Percentiles rank a stretch among this genome's conserved stretches.
phyloP scores from a whole-genome alignment of 1,139 yeast genomes.

The Ogataea hybrid region DNA sequence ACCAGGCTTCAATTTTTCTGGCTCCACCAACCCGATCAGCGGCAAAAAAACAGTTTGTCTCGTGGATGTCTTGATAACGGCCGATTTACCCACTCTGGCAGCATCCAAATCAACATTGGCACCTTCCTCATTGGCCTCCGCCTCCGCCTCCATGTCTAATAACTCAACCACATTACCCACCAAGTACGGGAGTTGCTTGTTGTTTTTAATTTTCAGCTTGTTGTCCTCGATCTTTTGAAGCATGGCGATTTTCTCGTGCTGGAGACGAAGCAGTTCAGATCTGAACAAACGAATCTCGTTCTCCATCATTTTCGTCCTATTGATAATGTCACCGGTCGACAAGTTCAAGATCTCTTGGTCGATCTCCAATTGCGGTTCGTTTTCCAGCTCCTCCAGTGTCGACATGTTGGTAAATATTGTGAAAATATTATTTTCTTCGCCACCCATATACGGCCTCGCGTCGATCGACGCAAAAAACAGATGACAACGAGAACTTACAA shows the following conservation, averaged over 20 bases:
- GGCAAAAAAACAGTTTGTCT: slow-evolving; percentile 97
- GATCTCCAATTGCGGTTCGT: slow-evolving; percentile 46
- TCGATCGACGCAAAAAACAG: slow-evolving; percentile 7
- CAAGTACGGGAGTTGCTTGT: slow-evolving; percentile 91
- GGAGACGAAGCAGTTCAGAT: slow-evolving; percentile 84
- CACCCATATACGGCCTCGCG: slow-evolving; percentile 12
- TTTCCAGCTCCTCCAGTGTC: slow-evolving; percentile 66
- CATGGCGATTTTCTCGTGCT: slow-evolving; percentile 93
- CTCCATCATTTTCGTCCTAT: slow-evolving; percentile 84
- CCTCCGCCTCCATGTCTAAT: slow-evolving; percentile 83
- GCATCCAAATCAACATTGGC: slow-evolving; percentile 95
- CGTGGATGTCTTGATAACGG: slow-evolving; percentile 95
- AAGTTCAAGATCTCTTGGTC: slow-evolving; percentile 81
- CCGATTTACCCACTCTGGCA: slow-evolving; percentile 91
- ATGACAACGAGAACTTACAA: not conserved
- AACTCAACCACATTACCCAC: slow-evolving; percentile 98
- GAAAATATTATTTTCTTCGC: slow-evolving; percentile 9
- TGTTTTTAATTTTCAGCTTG: slow-evolving; percentile 93
- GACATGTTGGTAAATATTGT: slow-evolving; percentile 42
- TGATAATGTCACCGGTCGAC: slow-evolving; percentile 79
- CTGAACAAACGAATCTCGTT: slow-evolving; percentile 96
- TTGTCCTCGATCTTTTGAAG: slow-evolving; percentile 92
- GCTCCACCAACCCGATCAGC: slow-evolving; percentile 91
- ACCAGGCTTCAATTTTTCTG: slow-evolving; percentile 84
- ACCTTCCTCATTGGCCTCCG: slow-evolving; percentile 87